A percentile compares a stretch with the other conserved stretches of the same genome.
These are phyloP conservation scores for Spirogloea muscicola DNA, from an alignment of 139 green algal genomes.

Conservation along the genomic window DNA sequence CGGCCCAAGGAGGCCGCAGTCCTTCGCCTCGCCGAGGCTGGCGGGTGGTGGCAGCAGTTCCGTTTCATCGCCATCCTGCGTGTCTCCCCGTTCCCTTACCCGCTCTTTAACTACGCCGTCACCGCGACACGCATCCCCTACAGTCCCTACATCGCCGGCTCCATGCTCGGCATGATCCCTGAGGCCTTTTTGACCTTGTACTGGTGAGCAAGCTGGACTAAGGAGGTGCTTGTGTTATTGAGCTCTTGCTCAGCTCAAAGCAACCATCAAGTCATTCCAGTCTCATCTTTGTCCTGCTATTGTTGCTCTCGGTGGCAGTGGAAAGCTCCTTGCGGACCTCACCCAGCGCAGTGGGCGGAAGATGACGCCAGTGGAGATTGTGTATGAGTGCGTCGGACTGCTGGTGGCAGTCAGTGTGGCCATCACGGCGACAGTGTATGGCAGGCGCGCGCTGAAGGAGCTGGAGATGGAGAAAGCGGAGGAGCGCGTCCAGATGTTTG, in stretches of 20 bases:
- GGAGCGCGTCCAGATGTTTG: no score
- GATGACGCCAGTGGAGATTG: slow-evolving; percentile 17
- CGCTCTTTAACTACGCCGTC: slow-evolving; percentile 35
- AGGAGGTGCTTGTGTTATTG: not conserved
- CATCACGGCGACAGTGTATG: not conserved
- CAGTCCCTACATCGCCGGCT: slow-evolving; percentile 22
- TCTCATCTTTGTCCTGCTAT: no score
- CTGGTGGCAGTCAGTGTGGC: not conserved
- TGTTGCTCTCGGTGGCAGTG: not conserved
- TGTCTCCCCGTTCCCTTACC: slow-evolving; percentile 34
- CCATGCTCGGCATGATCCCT: slow-evolving; percentile 10
- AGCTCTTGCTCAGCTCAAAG: not conserved
- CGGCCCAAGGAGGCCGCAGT: slow-evolving; percentile 18
- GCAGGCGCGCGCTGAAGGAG: slow-evolving; percentile 7
- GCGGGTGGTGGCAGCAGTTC: slow-evolving; percentile 39
- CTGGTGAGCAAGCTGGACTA: slow-evolving; percentile 33
- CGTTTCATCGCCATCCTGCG: slow-evolving; percentile 21
- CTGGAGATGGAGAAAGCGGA: slow-evolving; percentile 13
- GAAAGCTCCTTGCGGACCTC: slow-evolving; percentile 7
- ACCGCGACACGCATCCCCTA: slow-evolving; percentile 28
- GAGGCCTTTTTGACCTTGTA: slow-evolving; percentile 33
- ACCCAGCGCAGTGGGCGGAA: slow-evolving; percentile 1
- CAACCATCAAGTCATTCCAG: not conserved
- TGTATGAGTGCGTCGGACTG: slow-evolving; percentile 4
- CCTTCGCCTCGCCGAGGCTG: slow-evolving; percentile 18